These are phyloP conservation scores for Chamaecyparis obtusa DNA, from an alignment of 75 land plant species.

Conservation along the genomic window DNA sequence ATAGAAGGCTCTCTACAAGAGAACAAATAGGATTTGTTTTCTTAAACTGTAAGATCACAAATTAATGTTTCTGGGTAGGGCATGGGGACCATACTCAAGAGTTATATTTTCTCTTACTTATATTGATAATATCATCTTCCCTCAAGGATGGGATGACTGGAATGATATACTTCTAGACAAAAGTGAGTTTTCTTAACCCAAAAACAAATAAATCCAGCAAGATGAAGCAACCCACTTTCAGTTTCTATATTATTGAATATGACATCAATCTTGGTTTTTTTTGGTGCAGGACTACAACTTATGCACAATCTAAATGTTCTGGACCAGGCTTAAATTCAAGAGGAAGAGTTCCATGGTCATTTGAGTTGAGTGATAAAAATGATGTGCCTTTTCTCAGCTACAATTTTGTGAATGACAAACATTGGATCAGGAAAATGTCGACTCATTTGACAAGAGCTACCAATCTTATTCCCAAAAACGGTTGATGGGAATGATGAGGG, in stretches of 20 bases:
- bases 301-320: constrained; percentile 29
- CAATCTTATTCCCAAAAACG: no score
- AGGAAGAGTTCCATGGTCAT: no score
- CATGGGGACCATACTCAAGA: constrained; percentile 70
- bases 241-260: not conserved
- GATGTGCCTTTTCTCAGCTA: no score
- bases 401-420: no score
- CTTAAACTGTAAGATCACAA: constrained; percentile 41
- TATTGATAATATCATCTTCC: constrained; percentile 50
- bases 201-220: no score
- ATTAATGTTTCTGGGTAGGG: constrained; percentile 44
- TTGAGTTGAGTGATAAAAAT: no score
- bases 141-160: constrained; percentile 68
- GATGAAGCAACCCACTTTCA: not conserved
- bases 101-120: constrained; percentile 51
- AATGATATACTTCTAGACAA: constrained; percentile 13
- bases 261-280: no score
- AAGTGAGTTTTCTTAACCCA: constrained; percentile 4
- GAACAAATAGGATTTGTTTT: constrained; percentile 73
- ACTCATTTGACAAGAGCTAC: no score
- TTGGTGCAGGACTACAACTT: constrained; percentile 44
- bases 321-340: constrained; percentile 50
- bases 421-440: no score
- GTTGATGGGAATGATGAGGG: not conserved
- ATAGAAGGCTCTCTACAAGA: constrained; percentile 23